Evolutionary conservation across 495 filamentous ascomycete genomes (phyloP).

Genomic region (Aspergillus campestris): DNA sequence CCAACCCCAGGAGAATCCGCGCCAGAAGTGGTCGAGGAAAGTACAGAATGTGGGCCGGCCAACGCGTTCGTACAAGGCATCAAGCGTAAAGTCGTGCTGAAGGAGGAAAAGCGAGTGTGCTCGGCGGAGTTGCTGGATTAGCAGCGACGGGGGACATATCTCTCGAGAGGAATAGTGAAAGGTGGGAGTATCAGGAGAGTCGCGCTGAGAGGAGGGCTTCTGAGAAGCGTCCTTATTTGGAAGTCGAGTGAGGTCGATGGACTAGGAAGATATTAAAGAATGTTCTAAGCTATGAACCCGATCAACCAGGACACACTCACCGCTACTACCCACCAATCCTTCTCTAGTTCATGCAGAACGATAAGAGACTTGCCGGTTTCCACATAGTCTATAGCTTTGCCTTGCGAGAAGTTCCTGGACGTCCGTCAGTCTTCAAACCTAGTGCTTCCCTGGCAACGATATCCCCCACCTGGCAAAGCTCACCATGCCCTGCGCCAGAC

Average conservation of each 20-base stretch:
- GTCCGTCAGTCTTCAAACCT: background rate
- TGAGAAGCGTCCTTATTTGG: conserved; percentile 17
- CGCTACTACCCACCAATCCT: conserved; percentile 92
- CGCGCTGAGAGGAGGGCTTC: conserved; percentile 11
- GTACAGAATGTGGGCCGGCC: conserved; percentile 50
- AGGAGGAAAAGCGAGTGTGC: conserved; percentile 81
- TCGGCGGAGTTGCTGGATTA: conserved; percentile 71
- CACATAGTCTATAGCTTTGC: conserved; percentile 67
- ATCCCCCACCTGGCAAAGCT: conserved; percentile 65
- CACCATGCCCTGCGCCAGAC: conserved; percentile 96
- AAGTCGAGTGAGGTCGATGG: conserved; percentile 62
- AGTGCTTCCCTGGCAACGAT: conserved; percentile 6
- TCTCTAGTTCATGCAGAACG: conserved; percentile 73
- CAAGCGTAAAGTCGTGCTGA: conserved; percentile 68
- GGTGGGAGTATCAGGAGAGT: conserved; percentile 10
- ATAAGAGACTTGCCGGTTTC: conserved; percentile 86
- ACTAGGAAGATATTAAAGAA: conserved; percentile 38
- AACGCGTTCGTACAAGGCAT: conserved; percentile 56
- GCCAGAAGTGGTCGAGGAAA: conserved; percentile 74
- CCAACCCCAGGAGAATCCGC: conserved; percentile 72
- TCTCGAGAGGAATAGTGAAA: conserved; percentile 82
- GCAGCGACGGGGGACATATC: conserved; percentile 69
- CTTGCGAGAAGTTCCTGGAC: conserved; percentile 66
- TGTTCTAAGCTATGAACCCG: background rate
- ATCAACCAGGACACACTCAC: conserved; percentile 36